These are phyloP conservation scores for Rosa lucieae DNA, from an alignment of 306 rosid species.

Conservation along the genomic window DNA sequence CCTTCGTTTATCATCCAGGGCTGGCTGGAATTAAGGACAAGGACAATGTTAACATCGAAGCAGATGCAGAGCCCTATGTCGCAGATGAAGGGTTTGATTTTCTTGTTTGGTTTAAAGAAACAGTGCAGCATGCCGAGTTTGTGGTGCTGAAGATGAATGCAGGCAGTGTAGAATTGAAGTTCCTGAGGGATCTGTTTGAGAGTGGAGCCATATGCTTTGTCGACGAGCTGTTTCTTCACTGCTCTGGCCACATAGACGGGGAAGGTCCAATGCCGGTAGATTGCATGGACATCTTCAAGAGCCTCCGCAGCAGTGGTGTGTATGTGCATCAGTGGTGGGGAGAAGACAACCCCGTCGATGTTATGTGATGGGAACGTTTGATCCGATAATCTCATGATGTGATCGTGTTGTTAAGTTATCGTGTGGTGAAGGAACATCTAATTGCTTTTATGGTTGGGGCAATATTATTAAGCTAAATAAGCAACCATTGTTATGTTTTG, in stretches of 20 bases:
- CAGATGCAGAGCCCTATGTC: conserved; percentile 47
- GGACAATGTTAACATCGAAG: conserved; percentile 9
- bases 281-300: conserved; percentile 64
- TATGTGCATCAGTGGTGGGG: conserved; percentile 96
- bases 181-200: conserved; percentile 58
- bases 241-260: conserved; percentile 44
- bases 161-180: conserved; percentile 62
- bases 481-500: conserved; percentile 41
- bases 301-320: conserved; percentile 70
- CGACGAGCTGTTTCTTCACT: conserved; percentile 75
- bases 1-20: conserved; percentile 87
- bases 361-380: conserved; percentile 21
- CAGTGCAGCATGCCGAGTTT: conserved; percentile 61
- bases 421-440: conserved; percentile 29
- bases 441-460: conserved; percentile 49
- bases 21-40: conserved; percentile 44
- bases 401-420: neutral
- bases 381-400: neutral
- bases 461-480: conserved; percentile 40
- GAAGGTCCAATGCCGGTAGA: conserved; percentile 33
- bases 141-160: conserved; percentile 88
- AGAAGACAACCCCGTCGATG: conserved; percentile 25
- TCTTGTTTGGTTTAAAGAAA: conserved; percentile 80
- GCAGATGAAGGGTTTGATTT: conserved; percentile 73
- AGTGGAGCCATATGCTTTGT: conserved; percentile 73